A percentile compares a stretch with the other conserved stretches of the same genome.
phyloP scores from a whole-genome alignment of 441 rosid species.

The Euphorbia celastroides region DNA sequence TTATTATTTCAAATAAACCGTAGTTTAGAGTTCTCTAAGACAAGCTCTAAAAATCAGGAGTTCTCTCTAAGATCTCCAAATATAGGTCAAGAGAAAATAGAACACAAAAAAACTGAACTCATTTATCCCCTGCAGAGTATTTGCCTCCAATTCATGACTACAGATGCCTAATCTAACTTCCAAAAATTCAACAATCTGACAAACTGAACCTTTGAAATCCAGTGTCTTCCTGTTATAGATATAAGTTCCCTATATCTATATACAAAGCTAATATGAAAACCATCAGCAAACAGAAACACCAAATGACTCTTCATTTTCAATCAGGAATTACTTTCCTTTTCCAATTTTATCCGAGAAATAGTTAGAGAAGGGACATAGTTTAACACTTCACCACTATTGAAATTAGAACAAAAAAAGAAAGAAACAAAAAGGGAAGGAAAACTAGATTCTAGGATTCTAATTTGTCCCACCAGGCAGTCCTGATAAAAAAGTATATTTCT shows the following conservation, averaged over 20 bases:
- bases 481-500: neutral
- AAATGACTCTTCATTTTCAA: neutral
- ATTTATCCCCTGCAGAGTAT: neutral
- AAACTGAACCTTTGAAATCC: neutral
- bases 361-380: neutral
- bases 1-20: no score
- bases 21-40: no score
- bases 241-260: neutral
- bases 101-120: neutral
- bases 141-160: neutral
- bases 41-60: no score
- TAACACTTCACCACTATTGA: neutral
- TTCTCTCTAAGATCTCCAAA: neutral
- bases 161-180: neutral
- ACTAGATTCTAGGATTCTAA: neutral
- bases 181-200: neutral
- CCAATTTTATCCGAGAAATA: neutral
- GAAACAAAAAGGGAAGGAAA: neutral
- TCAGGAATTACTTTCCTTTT: neutral
- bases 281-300: neutral
- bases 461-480: neutral
- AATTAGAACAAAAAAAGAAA: neutral
- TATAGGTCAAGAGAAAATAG: neutral
- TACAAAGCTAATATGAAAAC: neutral
- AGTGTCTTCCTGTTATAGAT: neutral